Percentiles rank a stretch among this genome's conserved stretches.
Evolutionary conservation across 805 yeast genomes (phyloP).

Genomic region (Wickerhamiella hasegawae): DNA sequence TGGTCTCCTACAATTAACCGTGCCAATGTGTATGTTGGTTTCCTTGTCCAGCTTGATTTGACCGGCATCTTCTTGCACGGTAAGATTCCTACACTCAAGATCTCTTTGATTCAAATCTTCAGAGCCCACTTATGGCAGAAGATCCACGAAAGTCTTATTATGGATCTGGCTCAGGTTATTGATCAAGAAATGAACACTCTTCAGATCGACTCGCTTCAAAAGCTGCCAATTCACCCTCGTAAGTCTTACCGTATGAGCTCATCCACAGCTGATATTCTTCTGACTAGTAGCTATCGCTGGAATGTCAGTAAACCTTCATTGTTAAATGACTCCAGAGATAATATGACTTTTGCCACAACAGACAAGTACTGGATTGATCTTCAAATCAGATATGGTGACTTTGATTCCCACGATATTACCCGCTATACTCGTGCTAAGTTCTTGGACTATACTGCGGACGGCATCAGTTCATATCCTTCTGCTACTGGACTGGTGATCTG

Average conservation of each 20-base stretch:
- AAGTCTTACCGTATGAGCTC: slow-evolving; percentile 96
- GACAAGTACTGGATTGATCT: slow-evolving; percentile 86
- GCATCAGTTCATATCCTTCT: slow-evolving; percentile 71
- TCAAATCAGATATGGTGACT: slow-evolving; percentile 90
- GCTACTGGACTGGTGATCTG: slow-evolving; percentile 87
- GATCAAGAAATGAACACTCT: slow-evolving; percentile 75
- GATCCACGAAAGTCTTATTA: slow-evolving; percentile 88
- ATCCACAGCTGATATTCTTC: slow-evolving; percentile 78
- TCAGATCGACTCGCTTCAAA: slow-evolving; percentile 72
- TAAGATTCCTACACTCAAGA: slow-evolving; percentile 91
- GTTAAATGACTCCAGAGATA: slow-evolving; percentile 54
- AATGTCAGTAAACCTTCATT: slow-evolving; percentile 61
- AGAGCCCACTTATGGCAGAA: slow-evolving; percentile 99
- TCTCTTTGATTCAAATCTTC: slow-evolving; percentile 88
- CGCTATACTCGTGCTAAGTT: slow-evolving; percentile 87
- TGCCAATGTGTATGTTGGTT: slow-evolving; percentile 96
- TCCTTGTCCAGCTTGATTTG: slow-evolving; percentile 84
- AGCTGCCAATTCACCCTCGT: slow-evolving; percentile 89
- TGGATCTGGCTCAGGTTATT: slow-evolving; percentile 81
- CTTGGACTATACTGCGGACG: slow-evolving; percentile 83
- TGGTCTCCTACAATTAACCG: slow-evolving; percentile 99
- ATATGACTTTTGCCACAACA: slow-evolving; percentile 37
- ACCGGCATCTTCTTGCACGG: slow-evolving; percentile 97
- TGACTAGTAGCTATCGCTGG: slow-evolving; percentile 69
- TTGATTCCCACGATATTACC: slow-evolving; percentile 92